These are phyloP conservation scores for Triticum timopheevii DNA, from an alignment of 176 grass and related monocot genomes.

Conservation along the genomic window DNA sequence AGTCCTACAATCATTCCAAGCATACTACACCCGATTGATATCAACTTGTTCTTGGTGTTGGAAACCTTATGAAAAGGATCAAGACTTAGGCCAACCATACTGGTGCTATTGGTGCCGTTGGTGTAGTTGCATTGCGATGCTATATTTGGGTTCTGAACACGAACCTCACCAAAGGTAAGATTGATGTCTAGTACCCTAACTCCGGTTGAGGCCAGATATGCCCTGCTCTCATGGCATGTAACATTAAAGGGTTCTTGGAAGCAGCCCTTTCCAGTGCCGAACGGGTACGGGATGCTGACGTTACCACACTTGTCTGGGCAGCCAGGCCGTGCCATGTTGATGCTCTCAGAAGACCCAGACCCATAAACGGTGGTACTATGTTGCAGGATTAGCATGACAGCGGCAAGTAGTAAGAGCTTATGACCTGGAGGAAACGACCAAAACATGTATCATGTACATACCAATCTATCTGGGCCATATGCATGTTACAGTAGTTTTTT, in stretches of 20 bases:
- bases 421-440: background rate
- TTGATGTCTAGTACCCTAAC: background rate
- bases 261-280: background rate
- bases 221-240: background rate
- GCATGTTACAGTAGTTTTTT: background rate
- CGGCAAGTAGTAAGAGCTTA: background rate
- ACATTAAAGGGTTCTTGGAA: background rate
- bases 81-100: background rate
- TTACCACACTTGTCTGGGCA: background rate
- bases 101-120: background rate
- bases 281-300: background rate
- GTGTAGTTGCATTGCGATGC: background rate
- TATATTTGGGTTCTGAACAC: background rate
- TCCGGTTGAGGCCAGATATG: background rate
- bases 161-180: background rate
- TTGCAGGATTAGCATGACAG: background rate
- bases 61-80: background rate
- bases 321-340: background rate
- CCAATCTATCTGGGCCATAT: background rate
- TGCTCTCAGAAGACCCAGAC: background rate
- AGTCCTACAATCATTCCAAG: accelerated
- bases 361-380: background rate
- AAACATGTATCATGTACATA: background rate
- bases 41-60: background rate
- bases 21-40: background rate